Base-by-base conservation (phyloP, 2,329 filamentous ascomycete species). In the Fusarium cicatricum region DNA sequence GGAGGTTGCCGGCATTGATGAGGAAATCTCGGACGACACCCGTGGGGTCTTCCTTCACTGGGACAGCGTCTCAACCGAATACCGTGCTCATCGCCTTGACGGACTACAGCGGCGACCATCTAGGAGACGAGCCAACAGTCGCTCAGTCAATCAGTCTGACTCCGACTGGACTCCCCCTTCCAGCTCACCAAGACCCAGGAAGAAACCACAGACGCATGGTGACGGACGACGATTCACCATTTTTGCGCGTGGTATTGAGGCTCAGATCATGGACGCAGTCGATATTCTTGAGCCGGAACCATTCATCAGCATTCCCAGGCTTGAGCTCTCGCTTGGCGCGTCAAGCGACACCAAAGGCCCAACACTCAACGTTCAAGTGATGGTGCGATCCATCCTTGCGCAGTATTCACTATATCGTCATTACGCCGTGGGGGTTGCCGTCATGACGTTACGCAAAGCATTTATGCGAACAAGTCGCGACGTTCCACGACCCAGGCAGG, bases 361-460 rank as follows among this genome's bases (percentile, higher is more conserved):
- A 0, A 82, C 97, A 6, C 91, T 97, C 69, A 92, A 98, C 70
- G 77, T 98, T 37, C 92, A 96, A 64, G 90, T 91, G 0, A 85
- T 90, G 46, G 83, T 95, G 16, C 89, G 90, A 64, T 91, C 90
- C 6, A 77, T 99, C 2, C 86, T 91, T 57, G 70, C 96, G 8
- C 90, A 96, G 44, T 98, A 98, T 71, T 99, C 96, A 1, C 83
- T 99, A 0, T 97, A 96, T 72, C 89, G 93, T 4, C 93, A 97
- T 71, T 99, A 97, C 70, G 90, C 93, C 1, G 82, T 96, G 21
- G 90, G 92, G 1, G 87, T 98, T 55, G 95, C 94, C 9, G 78
- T 84, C 19, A 88, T 87, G 70, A 91, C 96, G 3, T 74, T 99
- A 19, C 82, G 83, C 48, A 87, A 86, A 68, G 89, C 90, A 0